Percentiles rank a stretch among this genome's conserved stretches.
Conservation (phyloP, 257 asterid genomes). For the Ocimum tenuiflorum region DNA sequence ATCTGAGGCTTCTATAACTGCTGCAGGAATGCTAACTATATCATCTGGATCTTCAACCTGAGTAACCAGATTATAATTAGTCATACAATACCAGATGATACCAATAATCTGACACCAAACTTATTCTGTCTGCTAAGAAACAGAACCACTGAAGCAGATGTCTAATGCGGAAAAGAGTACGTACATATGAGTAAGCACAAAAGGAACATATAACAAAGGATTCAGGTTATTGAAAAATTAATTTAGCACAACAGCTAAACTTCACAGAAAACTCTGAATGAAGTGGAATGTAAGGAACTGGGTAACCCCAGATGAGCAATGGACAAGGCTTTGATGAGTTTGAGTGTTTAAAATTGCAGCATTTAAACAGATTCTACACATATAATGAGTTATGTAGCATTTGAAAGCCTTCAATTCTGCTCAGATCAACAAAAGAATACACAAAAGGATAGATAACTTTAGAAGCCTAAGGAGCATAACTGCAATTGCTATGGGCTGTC, state of each 20-base stretch:
- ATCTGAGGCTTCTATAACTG: constrained; percentile 42
- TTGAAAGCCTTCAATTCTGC: not conserved
- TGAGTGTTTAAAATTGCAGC: constrained; percentile 9
- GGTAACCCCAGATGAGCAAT: not conserved
- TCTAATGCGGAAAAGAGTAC: not conserved
- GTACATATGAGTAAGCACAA: not conserved
- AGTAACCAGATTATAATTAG: constrained; percentile 34
- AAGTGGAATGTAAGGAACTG: constrained; percentile 11
- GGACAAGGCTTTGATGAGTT: constrained; percentile 13
- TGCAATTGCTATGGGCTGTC: constrained; percentile 94
- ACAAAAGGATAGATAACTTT: constrained; percentile 9
- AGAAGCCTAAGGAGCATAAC: constrained; percentile 42
- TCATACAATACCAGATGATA: constrained; percentile 23
- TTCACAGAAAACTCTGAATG: constrained; percentile 7
- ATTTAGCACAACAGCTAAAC: not conserved
- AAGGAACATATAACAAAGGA: not conserved
- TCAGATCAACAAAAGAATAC: constrained; percentile 13
- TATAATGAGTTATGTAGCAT: constrained; percentile 6
- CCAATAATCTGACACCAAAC: constrained; percentile 13
- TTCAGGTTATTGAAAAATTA: constrained; percentile 3
- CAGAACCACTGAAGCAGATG: constrained; percentile 3
- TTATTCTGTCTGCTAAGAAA: not conserved
- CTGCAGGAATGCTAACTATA: constrained; percentile 57
- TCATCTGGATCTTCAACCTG: constrained; percentile 90
- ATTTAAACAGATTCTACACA: constrained; percentile 9